Conservation (phyloP, 192 early-diverging fungal species). For the Powellomyces hirtus region DNA sequence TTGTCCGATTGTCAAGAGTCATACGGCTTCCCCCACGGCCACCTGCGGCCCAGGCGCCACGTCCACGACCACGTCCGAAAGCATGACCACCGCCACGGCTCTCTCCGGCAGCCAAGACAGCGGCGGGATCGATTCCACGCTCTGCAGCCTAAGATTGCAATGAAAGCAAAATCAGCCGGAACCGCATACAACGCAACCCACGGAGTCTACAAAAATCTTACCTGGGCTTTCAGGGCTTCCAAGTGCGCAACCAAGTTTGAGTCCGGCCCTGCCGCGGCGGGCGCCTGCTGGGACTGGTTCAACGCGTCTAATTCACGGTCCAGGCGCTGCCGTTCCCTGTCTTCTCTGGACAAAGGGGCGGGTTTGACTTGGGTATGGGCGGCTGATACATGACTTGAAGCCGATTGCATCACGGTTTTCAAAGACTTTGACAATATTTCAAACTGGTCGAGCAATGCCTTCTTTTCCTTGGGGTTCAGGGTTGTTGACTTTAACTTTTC, state of each 20-base stretch:
- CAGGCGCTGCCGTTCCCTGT: conserved; percentile 46
- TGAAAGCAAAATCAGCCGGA: too few relatives aligned
- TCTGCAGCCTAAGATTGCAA: conserved; percentile 38
- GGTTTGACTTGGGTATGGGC: not conserved
- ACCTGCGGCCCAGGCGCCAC: conserved; percentile 49
- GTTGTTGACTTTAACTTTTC: conserved; percentile 55
- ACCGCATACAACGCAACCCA: too few relatives aligned
- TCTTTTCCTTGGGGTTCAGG: conserved; percentile 30
- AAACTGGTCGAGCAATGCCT: conserved; percentile 24
- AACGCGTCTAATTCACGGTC: conserved; percentile 55
- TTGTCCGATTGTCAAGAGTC: conserved; percentile 70
- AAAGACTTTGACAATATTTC: conserved; percentile 14
- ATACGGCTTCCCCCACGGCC: conserved; percentile 28
- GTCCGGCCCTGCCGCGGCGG: conserved; percentile 10
- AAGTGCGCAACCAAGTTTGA: conserved; percentile 53
- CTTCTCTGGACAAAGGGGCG: conserved; percentile 23
- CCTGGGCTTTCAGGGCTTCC: conserved; percentile 62
- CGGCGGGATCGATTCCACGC: conserved; percentile 40
- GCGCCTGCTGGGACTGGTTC: not conserved
- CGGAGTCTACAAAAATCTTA: too few relatives aligned
- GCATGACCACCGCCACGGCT: conserved; percentile 12
- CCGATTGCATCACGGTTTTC: conserved; percentile 12
- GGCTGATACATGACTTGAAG: conserved; percentile 2
- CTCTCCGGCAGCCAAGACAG: conserved; percentile 6
- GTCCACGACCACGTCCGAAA: not conserved